Base-by-base conservation (phyloP, 2,329 filamentous ascomycete species). In the Exserohilum rostratum region DNA sequence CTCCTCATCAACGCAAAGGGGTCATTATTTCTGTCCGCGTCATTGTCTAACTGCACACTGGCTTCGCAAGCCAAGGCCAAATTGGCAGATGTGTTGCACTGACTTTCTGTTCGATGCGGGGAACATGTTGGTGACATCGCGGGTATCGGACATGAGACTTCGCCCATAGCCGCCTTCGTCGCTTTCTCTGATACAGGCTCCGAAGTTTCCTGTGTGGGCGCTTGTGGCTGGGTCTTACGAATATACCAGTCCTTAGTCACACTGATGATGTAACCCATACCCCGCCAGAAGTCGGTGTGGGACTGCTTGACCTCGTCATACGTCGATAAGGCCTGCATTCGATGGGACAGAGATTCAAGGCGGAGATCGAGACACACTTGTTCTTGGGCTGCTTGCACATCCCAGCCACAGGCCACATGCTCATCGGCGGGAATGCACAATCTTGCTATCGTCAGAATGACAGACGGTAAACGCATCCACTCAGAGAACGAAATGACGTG, bases 291-390 rank as follows among this genome's bases (percentile, higher is more conserved):
- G 48, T 73, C 70, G 10, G 57, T 55, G 37, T 68, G 65, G 6
- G 68, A 49, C 27, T 66, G 65, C 18, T 61, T 67, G 15, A 34
- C 37, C 27, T 58, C 65, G 18, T 71, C 60, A 22, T 61, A 71
- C 1, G 71, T 68, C 1, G 65, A 57, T 7, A 68, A 44, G 7
- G 58, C 60, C 35, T 73, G 66, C 67, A 74, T 73, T 0, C 70
- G 64, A 46, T 72, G 72, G 54, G 68, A 72, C 1, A 73, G 46
- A 5, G 68, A 68, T 45, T 73, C 72, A 3, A 74, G 63, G 31
- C 66, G 72, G 2, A 72, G 53, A 34, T 74, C 71, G 3, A 73
- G 60, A 2, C 66, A 65, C 6, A 69, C 61, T 12, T 70, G 59
- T 9, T 71, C 67, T 37, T 73, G 70, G 3, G 71, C 72, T 10